Percentiles rank a stretch among this genome's conserved stretches.
Conservation (phyloP, 192 early-diverging fungal genomes). For the Mortierella antarctica region DNA sequence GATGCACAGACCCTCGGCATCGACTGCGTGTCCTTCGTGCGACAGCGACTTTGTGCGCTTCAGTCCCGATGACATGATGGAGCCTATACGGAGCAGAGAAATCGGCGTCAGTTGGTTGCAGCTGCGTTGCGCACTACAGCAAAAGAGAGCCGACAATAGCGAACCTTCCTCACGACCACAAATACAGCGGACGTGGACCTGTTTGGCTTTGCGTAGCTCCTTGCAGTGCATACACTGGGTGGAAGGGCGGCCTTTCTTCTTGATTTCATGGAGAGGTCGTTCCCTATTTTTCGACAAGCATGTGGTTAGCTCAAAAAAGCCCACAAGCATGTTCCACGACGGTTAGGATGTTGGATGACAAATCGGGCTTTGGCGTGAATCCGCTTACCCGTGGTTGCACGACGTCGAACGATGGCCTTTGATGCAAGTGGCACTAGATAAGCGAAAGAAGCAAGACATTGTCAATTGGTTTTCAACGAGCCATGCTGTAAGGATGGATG, state of each 20-base stretch:
- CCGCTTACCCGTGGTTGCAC: conserved; percentile 42
- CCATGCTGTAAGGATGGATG: background rate
- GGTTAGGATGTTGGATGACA: background rate
- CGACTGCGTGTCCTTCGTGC: conserved; percentile 3
- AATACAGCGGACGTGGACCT: conserved; percentile 73
- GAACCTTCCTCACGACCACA: conserved; percentile 55
- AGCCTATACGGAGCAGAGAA: background rate
- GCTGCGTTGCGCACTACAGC: background rate
- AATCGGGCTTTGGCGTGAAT: background rate
- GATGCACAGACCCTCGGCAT: background rate
- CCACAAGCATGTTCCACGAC: too few species aligned
- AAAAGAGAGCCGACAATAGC: background rate
- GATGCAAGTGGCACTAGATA: conserved; percentile 37
- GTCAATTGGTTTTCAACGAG: background rate
- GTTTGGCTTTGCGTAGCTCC: conserved; percentile 70
- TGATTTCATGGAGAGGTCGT: conserved; percentile 69
- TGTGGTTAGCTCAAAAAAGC: background rate
- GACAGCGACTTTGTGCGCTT: conserved; percentile 15
- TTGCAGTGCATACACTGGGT: conserved; percentile 75
- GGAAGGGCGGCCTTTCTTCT: conserved; percentile 76
- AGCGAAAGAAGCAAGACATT: background rate
- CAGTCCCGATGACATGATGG: background rate
- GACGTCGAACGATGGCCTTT: conserved; percentile 48
- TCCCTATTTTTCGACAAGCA: conserved; percentile 24
- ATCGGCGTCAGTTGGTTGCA: background rate